Conservation (phyloP, 805 yeast genomes). For the Candida krabiensis region DNA sequence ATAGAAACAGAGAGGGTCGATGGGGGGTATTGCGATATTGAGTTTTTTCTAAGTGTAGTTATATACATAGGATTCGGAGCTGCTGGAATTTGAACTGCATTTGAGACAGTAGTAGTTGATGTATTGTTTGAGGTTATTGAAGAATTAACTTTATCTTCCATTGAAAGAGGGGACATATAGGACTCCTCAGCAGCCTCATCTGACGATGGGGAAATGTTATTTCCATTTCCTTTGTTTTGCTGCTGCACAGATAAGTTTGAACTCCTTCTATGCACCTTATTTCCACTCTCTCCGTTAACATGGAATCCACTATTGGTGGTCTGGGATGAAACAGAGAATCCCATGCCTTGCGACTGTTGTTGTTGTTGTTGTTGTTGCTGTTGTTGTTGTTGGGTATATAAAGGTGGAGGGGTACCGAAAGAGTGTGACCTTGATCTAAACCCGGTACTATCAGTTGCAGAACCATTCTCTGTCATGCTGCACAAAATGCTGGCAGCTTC, state of each 20-base stretch:
- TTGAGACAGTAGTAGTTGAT: constrained; percentile 13
- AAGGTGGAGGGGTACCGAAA: constrained; percentile 18
- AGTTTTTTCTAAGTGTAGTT: constrained; percentile 37
- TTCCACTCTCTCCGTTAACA: neutral
- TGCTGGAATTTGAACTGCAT: constrained; percentile 1
- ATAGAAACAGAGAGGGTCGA: constrained; percentile 23
- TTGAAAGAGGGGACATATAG: constrained; percentile 17
- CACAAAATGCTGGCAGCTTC: constrained; percentile 79
- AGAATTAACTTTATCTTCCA: constrained; percentile 19
- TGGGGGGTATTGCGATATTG: constrained; percentile 48
- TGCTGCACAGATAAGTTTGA: too few relatives aligned
- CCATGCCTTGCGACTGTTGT: constrained; percentile 1
- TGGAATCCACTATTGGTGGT: too few relatives aligned
- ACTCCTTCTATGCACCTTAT: neutral
- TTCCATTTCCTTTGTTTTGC: neutral
- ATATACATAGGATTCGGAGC: constrained; percentile 15
- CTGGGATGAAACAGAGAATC: neutral
- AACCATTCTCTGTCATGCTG: constrained; percentile 57
- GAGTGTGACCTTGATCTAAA: constrained; percentile 19
- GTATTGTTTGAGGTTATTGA: constrained; percentile 18
- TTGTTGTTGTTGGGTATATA: constrained; percentile 14
- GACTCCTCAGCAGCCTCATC: constrained; percentile 13
- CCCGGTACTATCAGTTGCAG: constrained; percentile 11
- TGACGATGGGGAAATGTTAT: constrained; percentile 15
- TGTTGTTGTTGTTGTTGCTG: constrained; percentile 8